Conservation (phyloP, 495 filamentous ascomycete species). For the Talaromyces borbonicus region DNA sequence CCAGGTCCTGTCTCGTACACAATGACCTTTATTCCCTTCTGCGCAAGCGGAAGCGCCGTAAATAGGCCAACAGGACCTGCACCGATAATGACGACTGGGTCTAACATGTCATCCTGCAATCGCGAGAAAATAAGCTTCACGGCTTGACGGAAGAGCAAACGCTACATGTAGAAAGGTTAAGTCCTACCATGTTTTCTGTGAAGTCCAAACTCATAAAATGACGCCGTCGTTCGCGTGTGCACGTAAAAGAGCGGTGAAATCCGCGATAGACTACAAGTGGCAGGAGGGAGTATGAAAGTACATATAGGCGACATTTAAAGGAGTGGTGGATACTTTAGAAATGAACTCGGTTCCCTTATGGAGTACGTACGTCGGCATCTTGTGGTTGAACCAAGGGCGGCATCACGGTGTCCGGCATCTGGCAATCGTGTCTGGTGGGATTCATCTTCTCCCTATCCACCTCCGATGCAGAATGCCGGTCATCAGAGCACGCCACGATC, state of each 20-base stretch:
- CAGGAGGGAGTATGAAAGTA: too few species aligned
- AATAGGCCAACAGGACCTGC: neutral
- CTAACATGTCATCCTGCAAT: neutral
- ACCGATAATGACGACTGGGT: neutral
- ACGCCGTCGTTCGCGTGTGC: neutral
- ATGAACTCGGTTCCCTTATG: neutral
- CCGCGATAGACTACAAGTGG: neutral
- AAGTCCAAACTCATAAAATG: neutral
- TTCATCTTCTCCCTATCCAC: too few species aligned
- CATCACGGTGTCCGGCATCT: neutral
- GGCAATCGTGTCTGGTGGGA: neutral
- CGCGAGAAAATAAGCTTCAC: neutral
- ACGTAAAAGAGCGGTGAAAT: neutral
- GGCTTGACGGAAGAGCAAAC: neutral
- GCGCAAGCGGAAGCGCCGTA: neutral
- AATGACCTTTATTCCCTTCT: neutral
- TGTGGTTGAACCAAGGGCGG: neutral
- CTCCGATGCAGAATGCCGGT: too few species aligned
- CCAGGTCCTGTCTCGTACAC: neutral
- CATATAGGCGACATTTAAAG: neutral
- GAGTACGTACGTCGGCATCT: neutral
- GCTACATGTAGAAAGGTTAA: neutral
- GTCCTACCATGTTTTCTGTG: neutral
- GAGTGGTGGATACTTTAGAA: neutral
- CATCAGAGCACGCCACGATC: too few species aligned